phyloP scores from a whole-genome alignment of 768 basidiomycete species.

The Rhodotorula taiwanensis region DNA sequence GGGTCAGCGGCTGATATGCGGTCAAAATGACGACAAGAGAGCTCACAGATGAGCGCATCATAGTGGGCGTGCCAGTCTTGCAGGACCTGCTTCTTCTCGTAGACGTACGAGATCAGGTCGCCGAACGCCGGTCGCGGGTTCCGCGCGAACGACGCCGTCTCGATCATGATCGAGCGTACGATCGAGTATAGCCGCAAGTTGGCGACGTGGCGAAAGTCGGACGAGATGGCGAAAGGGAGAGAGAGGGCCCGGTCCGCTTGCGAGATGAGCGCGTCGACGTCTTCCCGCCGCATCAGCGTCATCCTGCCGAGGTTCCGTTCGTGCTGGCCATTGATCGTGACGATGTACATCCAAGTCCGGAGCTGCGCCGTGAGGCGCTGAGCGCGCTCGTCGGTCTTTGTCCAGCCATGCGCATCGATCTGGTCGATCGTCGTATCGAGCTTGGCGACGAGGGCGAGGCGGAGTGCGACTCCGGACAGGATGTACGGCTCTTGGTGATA shows the following conservation, averaged over 20 bases:
- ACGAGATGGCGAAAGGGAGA: not conserved
- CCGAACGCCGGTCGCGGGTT: not conserved
- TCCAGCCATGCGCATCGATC: conserved; percentile 13
- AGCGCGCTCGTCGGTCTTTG: conserved; percentile 17
- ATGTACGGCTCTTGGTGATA: conserved; percentile 16
- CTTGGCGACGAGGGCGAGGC: conserved; percentile 1
- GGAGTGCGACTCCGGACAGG: conserved; percentile 7
- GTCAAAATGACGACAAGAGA: not conserved
- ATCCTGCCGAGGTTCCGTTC: conserved; percentile 3
- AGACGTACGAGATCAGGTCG: not conserved
- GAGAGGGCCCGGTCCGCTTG: conserved; percentile 10
- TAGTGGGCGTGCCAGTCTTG: conserved; percentile 7
- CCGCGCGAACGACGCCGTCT: not conserved
- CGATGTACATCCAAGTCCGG: conserved; percentile 11
- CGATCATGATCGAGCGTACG: conserved; percentile 4
- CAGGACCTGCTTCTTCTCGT: not conserved
- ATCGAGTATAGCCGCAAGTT: conserved; percentile 14
- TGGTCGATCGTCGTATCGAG: conserved; percentile 6
- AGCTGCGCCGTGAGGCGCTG: not conserved
- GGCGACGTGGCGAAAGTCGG: conserved; percentile 15
- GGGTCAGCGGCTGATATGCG: not conserved
- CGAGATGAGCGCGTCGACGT: conserved; percentile 1
- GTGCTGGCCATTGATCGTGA: conserved; percentile 14
- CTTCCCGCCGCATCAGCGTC: conserved; percentile 1
- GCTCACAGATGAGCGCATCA: conserved; percentile 6